Evolutionary conservation across 805 yeast species (phyloP).

Genomic region (Priceomyces haplophilus): DNA sequence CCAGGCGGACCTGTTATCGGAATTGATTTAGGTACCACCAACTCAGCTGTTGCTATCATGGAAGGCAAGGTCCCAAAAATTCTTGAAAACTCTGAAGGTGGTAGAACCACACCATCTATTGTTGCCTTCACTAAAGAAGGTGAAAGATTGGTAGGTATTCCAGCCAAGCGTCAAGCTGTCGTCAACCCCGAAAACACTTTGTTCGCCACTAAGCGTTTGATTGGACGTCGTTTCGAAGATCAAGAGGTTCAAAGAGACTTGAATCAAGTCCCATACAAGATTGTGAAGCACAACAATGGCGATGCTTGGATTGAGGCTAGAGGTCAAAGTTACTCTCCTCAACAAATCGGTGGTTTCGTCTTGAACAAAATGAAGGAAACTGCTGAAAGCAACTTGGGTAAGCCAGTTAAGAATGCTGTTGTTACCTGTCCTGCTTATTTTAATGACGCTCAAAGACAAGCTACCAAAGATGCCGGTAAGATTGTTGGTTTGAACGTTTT

Average conservation of each 20-base stretch:
- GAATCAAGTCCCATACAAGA: conserved; percentile 84
- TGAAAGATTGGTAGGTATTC: conserved; percentile 88
- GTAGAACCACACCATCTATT: conserved; percentile 83
- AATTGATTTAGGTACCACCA: conserved; percentile 84
- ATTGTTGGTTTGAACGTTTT: conserved; percentile 90
- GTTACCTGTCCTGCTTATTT: conserved; percentile 90
- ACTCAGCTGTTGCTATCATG: conserved; percentile 85
- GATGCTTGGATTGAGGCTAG: conserved; percentile 96
- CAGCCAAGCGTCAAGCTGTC: conserved; percentile 95
- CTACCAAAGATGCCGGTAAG: conserved; percentile 96
- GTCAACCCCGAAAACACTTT: conserved; percentile 92
- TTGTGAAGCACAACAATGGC: conserved; percentile 85
- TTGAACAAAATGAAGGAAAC: conserved; percentile 98
- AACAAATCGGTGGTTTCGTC: conserved; percentile 90
- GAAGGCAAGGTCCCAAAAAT: conserved; percentile 76
- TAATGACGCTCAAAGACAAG: conserved; percentile 90
- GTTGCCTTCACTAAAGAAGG: conserved; percentile 93
- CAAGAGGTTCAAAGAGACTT: conserved; percentile 87
- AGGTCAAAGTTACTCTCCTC: conserved; percentile 86
- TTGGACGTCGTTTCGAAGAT: conserved; percentile 90
- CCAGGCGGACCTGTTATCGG: conserved; percentile 65
- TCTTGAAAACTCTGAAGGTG: conserved; percentile 75
- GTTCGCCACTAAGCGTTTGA: conserved; percentile 91
- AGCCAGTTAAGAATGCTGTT: conserved; percentile 83
- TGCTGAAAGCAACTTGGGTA: conserved; percentile 89